Base-by-base conservation (phyloP, 2,329 filamentous ascomycete genomes). In the Clarireedia sp. region DNA sequence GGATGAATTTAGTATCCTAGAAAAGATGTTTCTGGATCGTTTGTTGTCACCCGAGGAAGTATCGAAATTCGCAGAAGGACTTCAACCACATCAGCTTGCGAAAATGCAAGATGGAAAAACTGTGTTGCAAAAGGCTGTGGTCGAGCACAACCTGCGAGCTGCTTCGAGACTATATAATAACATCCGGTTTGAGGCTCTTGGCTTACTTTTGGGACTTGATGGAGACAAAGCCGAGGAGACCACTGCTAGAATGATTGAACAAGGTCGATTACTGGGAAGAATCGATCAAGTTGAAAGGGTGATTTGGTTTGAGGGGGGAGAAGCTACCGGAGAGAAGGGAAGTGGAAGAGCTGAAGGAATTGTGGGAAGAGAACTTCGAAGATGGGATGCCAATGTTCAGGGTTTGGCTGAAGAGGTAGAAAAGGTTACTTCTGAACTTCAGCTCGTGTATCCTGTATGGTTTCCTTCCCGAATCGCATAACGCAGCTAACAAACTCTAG, bases 1-100 rank as follows among this genome's bases (percentile, higher is more conserved):
- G 2, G 81, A 86, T 33, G 89, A 97, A 72, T 92, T 87, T 67
- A 78, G 83, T 48, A 96, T 99, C 53, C 75, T 99, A 14, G 94
- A 97, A 75, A 97, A 97, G 76, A 97, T 99, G 82, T 96, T 95
- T 71, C 78, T 97, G 48, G 90, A 97, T 71, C 83, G 91, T 5
- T 77, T 99, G 3, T 78, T 99, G 48, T 81, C 82, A 0, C 82
- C 86, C 0, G 80, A 78, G n/a, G 94, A 99, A 73, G 90, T 96
- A 43, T 82, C 85, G 38, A 85, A 88, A 54, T 99, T 99, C 67
- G 87, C 91, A 0, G 77, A 87, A 63, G 85, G 84, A 51, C 77
- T 99, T 48, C 80, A 83, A 55, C 86, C 89, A 21, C 94, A 99
- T 72, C 94, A 99, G 72, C 82, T 96, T 2, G 94, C 94, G 23